Evolutionary conservation across 768 basidiomycete species (phyloP).

Genomic region (Leccinellum luteum): DNA sequence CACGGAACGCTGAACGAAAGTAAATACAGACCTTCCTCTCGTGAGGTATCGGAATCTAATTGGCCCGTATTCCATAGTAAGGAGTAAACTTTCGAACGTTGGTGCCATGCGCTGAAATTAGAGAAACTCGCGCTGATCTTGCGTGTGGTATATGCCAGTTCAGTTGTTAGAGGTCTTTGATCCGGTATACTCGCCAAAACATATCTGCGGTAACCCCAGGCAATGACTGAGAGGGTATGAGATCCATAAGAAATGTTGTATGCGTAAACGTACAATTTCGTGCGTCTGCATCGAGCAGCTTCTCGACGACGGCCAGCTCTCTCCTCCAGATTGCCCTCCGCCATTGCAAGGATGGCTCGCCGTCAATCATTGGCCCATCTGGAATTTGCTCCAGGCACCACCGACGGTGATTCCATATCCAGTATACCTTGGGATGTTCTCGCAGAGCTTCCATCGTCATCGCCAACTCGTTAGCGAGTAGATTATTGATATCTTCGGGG

Average conservation of each 20-base stretch:
- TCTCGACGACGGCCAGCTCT: slow-evolving; percentile 87
- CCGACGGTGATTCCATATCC: slow-evolving; percentile 97
- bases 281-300: slow-evolving; percentile 87
- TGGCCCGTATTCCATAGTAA: slow-evolving; percentile 62
- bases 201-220: slow-evolving; percentile 93
- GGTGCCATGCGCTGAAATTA: slow-evolving; percentile 99
- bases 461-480: slow-evolving; percentile 70
- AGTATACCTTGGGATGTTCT: slow-evolving; percentile 91
- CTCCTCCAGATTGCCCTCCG: slow-evolving; percentile 75
- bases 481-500: slow-evolving; percentile 54
- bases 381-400: slow-evolving; percentile 94
- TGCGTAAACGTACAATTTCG: slow-evolving; percentile 74
- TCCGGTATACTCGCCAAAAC: slow-evolving; percentile 70
- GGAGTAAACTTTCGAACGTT: slow-evolving; percentile 78
- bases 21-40: slow-evolving; percentile 60
- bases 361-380: slow-evolving; percentile 53
- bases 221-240: slow-evolving; percentile 63
- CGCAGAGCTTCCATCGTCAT: slow-evolving; percentile 82
- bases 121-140: slow-evolving; percentile 96
- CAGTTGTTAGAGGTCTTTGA: slow-evolving; percentile 54
- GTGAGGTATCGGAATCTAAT: slow-evolving; percentile 50
- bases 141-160: slow-evolving; percentile 79
- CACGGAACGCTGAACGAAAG: neutral
- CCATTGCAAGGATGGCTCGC: slow-evolving; percentile 59
- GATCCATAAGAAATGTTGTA: neutral